Conservation (phyloP, 176 grass and related monocot species). For the Coix lacrymajobi region DNA sequence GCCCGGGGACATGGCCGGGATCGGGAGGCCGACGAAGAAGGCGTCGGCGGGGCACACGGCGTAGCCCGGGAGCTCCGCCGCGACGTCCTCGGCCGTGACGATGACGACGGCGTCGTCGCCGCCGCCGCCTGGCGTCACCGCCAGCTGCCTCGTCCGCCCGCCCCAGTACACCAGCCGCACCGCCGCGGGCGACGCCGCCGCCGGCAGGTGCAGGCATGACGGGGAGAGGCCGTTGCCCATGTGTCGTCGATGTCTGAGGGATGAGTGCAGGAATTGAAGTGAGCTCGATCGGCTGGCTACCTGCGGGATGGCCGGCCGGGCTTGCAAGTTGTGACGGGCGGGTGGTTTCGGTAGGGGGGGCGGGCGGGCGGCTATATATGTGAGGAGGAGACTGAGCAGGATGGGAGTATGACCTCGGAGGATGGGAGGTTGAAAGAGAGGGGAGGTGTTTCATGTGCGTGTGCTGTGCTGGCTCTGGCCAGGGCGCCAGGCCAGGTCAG, state of each 20-base stretch:
- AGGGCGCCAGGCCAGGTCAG: constrained; percentile 14
- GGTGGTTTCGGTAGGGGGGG: background rate
- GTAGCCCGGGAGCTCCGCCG: constrained; percentile 41
- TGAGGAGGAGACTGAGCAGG: no score
- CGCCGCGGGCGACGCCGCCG: background rate
- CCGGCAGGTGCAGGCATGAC: constrained; percentile 36
- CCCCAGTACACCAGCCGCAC: constrained; percentile 68
- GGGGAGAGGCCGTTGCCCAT: constrained; percentile 69
- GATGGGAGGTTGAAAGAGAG: background rate
- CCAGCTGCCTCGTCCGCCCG: constrained; percentile 27
- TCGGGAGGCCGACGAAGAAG: constrained; percentile 74
- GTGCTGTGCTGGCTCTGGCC: background rate
- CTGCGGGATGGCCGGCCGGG: background rate
- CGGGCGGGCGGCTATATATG: background rate
- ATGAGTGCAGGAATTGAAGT: background rate
- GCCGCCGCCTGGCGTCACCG: no score
- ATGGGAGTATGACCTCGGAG: no score
- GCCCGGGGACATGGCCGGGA: constrained; percentile 42
- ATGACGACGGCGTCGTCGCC: background rate
- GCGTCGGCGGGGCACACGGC: constrained; percentile 63
- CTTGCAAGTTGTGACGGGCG: background rate
- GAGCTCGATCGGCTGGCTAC: background rate
- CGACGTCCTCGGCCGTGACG: constrained; percentile 41
- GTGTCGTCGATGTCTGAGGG: no score
- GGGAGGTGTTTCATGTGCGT: background rate